Base-by-base conservation (phyloP, 345 rosid species). In the Sonneratia caseolaris region DNA sequence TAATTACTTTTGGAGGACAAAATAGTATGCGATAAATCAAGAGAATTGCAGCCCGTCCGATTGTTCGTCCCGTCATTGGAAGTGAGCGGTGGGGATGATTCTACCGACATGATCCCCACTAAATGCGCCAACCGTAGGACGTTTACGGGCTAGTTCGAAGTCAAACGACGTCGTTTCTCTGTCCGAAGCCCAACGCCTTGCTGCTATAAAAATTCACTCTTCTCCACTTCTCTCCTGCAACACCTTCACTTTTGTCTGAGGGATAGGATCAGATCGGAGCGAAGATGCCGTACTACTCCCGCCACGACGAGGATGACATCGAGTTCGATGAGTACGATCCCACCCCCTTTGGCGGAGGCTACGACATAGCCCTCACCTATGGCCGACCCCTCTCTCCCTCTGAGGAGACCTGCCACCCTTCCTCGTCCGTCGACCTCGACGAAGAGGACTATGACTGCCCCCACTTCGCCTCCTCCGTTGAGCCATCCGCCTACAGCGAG, bases 271-370 rank as follows among this genome's bases (percentile, higher is more conserved):
- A 47, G 51, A 47, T 47, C 51, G 83, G 68, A 59, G 40, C 57
- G 14, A 66, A 32, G n/a, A 94, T 94, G 98, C 94, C 98, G 61
- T 94, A 88, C 86, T 94, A 88, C 80, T 65, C 86, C 6, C 77
- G 73, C 16, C 88, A 82, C 14, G 84, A 90, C 13, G 90, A 81
- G 57, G 79, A 76, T 0, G 93, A 83, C 66, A 70, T 83, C 67
- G 97, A 88, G 38, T 95, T 90, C 86, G 89, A 86, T 79, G 97
- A 90, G 85, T 87, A 66, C 72, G 97, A 95, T 79, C 87, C 97
- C 3, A 95, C 92, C 37, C 99, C 99, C 0, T 95, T 90, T 81
- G 91, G 91, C 3, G 99, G 99, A 1, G 99, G 99, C 0, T 95
- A 83, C 83, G 93, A 92, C 81, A 55, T 90, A 70, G 37, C 70